A percentile compares a stretch with the other conserved stretches of the same genome.
phyloP scores from a whole-genome alignment of 306 rosid genomes.

The Herpetospermum pedunculosum region DNA sequence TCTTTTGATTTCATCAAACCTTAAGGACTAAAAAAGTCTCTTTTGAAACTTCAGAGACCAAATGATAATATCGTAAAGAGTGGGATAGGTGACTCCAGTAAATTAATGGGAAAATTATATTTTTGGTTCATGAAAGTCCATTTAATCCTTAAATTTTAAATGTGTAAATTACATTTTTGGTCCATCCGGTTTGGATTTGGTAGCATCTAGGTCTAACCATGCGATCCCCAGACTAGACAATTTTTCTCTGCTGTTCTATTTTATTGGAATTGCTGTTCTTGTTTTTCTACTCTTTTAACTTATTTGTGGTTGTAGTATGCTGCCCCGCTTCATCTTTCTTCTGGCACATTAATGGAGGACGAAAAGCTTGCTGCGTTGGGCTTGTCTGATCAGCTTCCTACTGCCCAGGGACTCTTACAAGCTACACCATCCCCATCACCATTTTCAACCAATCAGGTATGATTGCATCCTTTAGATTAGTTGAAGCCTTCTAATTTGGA shows the following conservation, averaged over 20 bases:
- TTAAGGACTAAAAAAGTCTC: no score
- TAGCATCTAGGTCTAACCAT: no score
- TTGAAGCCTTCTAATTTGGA: background rate
- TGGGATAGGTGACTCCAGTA: no score
- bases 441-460: slow-evolving; percentile 61
- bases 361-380: slow-evolving; percentile 64
- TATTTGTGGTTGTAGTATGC: slow-evolving; percentile 42
- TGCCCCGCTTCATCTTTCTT: slow-evolving; percentile 61
- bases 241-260: background rate
- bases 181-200: no score
- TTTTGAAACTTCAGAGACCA: no score
- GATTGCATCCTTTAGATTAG: background rate
- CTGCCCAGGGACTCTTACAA: slow-evolving; percentile 76
- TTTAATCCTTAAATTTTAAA: no score
- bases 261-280: background rate
- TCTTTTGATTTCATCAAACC: no score
- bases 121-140: no score
- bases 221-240: background rate
- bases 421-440: slow-evolving; percentile 55
- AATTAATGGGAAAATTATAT: no score
- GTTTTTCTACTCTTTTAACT: background rate
- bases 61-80: no score
- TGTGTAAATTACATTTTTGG: no score
- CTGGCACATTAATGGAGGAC: slow-evolving; percentile 72
- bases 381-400: slow-evolving; percentile 68